These are phyloP conservation scores for Candida ulmi DNA, from an alignment of 805 yeast genomes.

Conservation along the genomic window DNA sequence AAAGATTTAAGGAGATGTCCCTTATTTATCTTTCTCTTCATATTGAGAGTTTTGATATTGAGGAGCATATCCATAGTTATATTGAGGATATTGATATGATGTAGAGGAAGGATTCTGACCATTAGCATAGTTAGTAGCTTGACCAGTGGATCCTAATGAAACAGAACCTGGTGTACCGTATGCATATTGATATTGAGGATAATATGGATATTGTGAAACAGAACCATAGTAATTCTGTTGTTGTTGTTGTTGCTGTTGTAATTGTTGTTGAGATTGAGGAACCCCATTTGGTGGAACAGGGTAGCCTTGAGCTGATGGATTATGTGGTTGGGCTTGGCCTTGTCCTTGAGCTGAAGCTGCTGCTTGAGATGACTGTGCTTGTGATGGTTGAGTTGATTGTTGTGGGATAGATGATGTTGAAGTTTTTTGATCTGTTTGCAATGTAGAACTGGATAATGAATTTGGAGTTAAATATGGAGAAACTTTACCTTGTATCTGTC, in stretches of 20 bases:
- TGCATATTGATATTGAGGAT: slow-evolving; percentile 8
- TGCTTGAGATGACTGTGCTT: slow-evolving; percentile 2
- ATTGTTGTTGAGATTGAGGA: not conserved
- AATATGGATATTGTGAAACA: slow-evolving; percentile 8
- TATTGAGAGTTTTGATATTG: slow-evolving; percentile 20
- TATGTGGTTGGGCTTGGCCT: slow-evolving; percentile 1
- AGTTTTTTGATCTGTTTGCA: slow-evolving; percentile 7
- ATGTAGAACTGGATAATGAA: slow-evolving; percentile 14
- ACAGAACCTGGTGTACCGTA: slow-evolving; percentile 6
- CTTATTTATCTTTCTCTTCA: slow-evolving; percentile 20
- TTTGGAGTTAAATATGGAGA: slow-evolving; percentile 22
- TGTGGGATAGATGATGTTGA: slow-evolving; percentile 1
- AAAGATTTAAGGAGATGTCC: not conserved
- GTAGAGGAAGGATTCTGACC: not conserved
- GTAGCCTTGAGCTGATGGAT: too few relatives aligned
- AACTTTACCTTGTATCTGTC: slow-evolving; percentile 5
- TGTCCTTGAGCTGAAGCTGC: slow-evolving; percentile 4
- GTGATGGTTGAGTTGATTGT: not conserved
- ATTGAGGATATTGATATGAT: slow-evolving; percentile 18
- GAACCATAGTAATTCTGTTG: not conserved
- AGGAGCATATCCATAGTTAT: slow-evolving; percentile 20
- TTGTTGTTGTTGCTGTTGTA: not conserved
- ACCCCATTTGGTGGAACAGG: slow-evolving; percentile 1
- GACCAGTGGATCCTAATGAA: slow-evolving; percentile 1
- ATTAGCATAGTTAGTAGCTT: not conserved